Evolutionary conservation across 345 rosid species (phyloP).

Genomic region (Clausena lansium): DNA sequence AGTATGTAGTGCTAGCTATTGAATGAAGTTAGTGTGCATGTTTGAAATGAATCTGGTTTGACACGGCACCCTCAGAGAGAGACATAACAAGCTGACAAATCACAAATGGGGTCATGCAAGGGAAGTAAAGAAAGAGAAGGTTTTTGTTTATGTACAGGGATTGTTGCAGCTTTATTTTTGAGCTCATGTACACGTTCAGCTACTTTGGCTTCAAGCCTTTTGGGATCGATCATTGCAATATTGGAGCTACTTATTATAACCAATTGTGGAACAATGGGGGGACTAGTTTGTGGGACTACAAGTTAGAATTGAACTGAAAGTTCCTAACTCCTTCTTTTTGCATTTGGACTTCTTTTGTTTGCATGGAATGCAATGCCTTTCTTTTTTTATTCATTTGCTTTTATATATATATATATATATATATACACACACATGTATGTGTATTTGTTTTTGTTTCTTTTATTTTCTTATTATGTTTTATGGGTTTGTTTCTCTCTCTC

Average conservation of each 20-base stretch:
- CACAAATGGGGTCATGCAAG: conserved; percentile 47
- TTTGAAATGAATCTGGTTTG: conserved; percentile 30
- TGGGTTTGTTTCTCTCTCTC: background rate
- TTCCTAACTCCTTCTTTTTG: conserved; percentile 39
- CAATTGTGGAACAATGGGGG: conserved; percentile 7
- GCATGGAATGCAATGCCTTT: conserved; percentile 23
- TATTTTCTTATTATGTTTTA: background rate
- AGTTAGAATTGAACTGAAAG: conserved; percentile 75
- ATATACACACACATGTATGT: too few relatives aligned
- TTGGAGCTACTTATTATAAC: conserved; percentile 16
- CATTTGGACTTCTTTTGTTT: conserved; percentile 41
- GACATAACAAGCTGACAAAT: conserved; percentile 60
- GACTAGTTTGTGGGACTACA: conserved; percentile 31
- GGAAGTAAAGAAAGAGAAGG: conserved; percentile 31
- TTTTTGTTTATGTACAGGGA: conserved; percentile 58
- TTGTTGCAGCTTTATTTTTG: conserved; percentile 59
- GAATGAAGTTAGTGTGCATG: conserved; percentile 7
- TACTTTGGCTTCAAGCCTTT: conserved; percentile 61
- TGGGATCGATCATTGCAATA: conserved; percentile 23
- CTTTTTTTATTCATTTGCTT: background rate
- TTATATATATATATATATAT: too few relatives aligned
- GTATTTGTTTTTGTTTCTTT: background rate
- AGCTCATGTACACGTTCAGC: conserved; percentile 70
- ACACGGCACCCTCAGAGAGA: conserved; percentile 43
- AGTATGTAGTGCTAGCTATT: background rate